A percentile compares a stretch with the other conserved stretches of the same genome.
These are phyloP conservation scores for Xylaria sp. DNA, from an alignment of 2,329 filamentous ascomycete species.

Conservation along the genomic window DNA sequence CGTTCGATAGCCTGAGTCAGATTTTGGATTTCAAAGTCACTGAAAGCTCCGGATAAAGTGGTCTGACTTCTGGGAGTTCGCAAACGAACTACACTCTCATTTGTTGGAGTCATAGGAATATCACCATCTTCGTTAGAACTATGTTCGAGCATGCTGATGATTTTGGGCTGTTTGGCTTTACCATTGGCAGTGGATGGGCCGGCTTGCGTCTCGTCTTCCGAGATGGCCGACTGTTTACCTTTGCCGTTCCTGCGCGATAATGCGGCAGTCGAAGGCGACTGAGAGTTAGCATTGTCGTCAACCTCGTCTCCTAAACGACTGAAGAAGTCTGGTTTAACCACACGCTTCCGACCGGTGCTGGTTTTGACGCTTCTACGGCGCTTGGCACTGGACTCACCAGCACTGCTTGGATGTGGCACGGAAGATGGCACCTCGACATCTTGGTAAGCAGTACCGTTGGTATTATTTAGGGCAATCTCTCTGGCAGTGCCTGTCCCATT, in stretches of 20 bases:
- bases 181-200: slow-evolving; percentile 23
- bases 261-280: slow-evolving; percentile 31
- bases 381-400: not conserved
- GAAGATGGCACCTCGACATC: slow-evolving; percentile 30
- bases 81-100: not conserved
- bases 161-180: slow-evolving; percentile 29
- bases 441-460: not conserved
- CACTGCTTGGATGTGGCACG: slow-evolving; percentile 18
- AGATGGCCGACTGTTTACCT: not conserved
- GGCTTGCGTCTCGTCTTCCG: slow-evolving; percentile 4
- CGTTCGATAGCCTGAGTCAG: slow-evolving; percentile 50
- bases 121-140: not conserved
- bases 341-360: slow-evolving; percentile 35
- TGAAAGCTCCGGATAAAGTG: slow-evolving; percentile 48
- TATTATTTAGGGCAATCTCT: not conserved
- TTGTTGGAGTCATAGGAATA: slow-evolving; percentile 15
- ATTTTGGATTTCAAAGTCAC: slow-evolving; percentile 48
- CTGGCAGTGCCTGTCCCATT: not conserved
- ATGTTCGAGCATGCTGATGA: slow-evolving; percentile 31
- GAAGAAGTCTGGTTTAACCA: slow-evolving; percentile 36
- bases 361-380: slow-evolving; percentile 14
- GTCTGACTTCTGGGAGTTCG: slow-evolving; percentile 16
- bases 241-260: slow-evolving; percentile 22
- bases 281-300: slow-evolving; percentile 12
- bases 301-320: slow-evolving; percentile 21